These are phyloP conservation scores for Trichoderma sp. DNA, from an alignment of 2,329 filamentous ascomycete genomes.

Conservation along the genomic window DNA sequence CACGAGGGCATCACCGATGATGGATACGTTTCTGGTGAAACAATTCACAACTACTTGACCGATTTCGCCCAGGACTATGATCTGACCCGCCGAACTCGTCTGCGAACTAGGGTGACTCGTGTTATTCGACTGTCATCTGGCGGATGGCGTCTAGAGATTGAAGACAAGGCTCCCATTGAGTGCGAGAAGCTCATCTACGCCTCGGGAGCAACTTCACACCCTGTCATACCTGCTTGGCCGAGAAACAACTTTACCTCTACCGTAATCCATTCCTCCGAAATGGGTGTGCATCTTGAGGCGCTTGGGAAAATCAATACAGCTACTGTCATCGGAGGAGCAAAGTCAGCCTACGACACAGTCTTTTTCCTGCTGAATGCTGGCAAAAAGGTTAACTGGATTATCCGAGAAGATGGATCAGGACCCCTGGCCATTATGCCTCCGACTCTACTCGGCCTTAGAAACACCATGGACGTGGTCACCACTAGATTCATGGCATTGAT, in stretches of 20 bases:
- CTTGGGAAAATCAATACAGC: slow-evolving; percentile 15
- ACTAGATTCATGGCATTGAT: slow-evolving; percentile 29
- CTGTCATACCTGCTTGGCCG: slow-evolving; percentile 27
- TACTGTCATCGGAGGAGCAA: slow-evolving; percentile 34
- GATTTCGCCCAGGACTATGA: slow-evolving; percentile 29
- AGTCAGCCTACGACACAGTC: slow-evolving; percentile 36
- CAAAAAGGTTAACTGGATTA: slow-evolving; percentile 35
- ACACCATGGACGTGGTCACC: slow-evolving; percentile 29
- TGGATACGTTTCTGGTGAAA: slow-evolving; percentile 31
- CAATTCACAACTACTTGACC: slow-evolving; percentile 31
- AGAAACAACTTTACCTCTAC: slow-evolving; percentile 25
- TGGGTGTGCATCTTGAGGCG: slow-evolving; percentile 20
- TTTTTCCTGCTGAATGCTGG: slow-evolving; percentile 32
- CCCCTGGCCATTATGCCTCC: neutral
- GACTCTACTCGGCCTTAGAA: slow-evolving; percentile 28
- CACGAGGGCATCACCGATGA: slow-evolving; percentile 30
- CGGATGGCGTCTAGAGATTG: slow-evolving; percentile 29
- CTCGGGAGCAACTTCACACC: slow-evolving; percentile 26
- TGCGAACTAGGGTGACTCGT: slow-evolving; percentile 22
- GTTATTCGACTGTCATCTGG: slow-evolving; percentile 12
- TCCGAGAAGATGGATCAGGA: slow-evolving; percentile 26
- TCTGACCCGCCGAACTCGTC: slow-evolving; percentile 23
- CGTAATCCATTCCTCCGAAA: slow-evolving; percentile 32
- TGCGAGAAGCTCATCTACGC: slow-evolving; percentile 28
- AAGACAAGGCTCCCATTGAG: slow-evolving; percentile 22